phyloP scores from a whole-genome alignment of 345 rosid species.

The Populus davidiana region DNA sequence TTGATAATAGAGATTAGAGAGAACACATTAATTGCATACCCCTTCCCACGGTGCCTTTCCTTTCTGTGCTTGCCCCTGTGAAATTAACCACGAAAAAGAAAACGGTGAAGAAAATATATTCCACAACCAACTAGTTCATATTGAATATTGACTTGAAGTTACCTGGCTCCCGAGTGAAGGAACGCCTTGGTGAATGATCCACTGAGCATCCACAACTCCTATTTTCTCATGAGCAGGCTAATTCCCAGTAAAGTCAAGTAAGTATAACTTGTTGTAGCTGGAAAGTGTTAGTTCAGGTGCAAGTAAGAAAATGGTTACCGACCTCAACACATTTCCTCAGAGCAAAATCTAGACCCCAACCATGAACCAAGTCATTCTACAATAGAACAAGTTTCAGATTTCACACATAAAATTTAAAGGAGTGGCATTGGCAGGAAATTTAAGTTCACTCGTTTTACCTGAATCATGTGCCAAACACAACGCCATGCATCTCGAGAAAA shows the following conservation, averaged over 20 bases:
- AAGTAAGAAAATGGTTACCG: slow-evolving; percentile 16
- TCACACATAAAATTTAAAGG: not conserved
- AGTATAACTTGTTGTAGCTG: not conserved
- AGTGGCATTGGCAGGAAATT: not conserved
- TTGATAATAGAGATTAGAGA: not conserved
- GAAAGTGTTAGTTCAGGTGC: not conserved
- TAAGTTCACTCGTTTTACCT: slow-evolving; percentile 35
- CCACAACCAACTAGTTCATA: not conserved
- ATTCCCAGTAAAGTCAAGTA: slow-evolving; percentile 1
- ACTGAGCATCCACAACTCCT: slow-evolving; percentile 74
- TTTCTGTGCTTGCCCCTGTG: slow-evolving; percentile 41
- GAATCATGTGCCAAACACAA: slow-evolving; percentile 96
- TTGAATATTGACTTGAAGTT: slow-evolving; percentile 6
- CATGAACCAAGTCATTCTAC: slow-evolving; percentile 78
- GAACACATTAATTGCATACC: slow-evolving; percentile 32
- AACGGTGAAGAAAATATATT: not conserved
- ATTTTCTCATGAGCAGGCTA: slow-evolving; percentile 68
- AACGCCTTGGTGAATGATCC: slow-evolving; percentile 63
- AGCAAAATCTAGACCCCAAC: slow-evolving; percentile 79
- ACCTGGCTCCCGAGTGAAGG: slow-evolving; percentile 77
- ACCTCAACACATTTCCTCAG: slow-evolving; percentile 69
- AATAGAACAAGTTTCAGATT: not conserved
- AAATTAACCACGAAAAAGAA: not conserved
- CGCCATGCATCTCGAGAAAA: slow-evolving; percentile 95
- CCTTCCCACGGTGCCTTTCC: slow-evolving; percentile 68